Percentiles rank a stretch among this genome's conserved stretches.
phyloP scores from a whole-genome alignment of 2,329 filamentous ascomycete genomes.

The Stromatinia cepivora region DNA sequence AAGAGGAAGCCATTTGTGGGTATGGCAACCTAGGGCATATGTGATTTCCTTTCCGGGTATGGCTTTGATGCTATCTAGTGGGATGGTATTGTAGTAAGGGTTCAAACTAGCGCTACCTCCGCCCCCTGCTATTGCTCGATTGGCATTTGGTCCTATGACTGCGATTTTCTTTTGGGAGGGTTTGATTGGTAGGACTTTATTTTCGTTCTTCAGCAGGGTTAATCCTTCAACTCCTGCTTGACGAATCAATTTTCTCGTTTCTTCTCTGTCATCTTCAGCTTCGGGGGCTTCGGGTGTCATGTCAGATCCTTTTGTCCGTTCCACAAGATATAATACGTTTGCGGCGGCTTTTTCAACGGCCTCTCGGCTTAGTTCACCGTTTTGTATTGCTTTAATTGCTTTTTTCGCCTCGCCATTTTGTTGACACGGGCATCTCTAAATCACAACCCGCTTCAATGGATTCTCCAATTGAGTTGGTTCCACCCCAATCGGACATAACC shows the following conservation, averaged over 20 bases:
- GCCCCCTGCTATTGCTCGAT: conserved; percentile 65
- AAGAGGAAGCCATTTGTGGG: conserved; percentile 64
- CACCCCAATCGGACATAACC: conserved; percentile 61
- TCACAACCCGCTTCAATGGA: conserved; percentile 57
- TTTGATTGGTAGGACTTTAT: conserved; percentile 58
- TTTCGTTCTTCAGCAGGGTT: conserved; percentile 64
- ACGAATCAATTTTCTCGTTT: conserved; percentile 61
- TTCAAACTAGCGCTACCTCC: conserved; percentile 68
- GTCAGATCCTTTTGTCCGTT: conserved; percentile 61
- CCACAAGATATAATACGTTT: conserved; percentile 59
- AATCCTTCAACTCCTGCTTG: conserved; percentile 62
- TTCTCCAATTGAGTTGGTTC: conserved; percentile 56
- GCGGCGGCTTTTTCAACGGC: conserved; percentile 60
- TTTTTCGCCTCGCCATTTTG: conserved; percentile 60
- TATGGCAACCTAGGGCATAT: conserved; percentile 63
- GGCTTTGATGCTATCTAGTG: conserved; percentile 61
- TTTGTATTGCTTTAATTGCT: conserved; percentile 53
- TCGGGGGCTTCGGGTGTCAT: conserved; percentile 58
- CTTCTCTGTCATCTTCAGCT: conserved; percentile 55
- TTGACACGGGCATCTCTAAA: conserved; percentile 58
- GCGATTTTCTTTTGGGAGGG: conserved; percentile 58
- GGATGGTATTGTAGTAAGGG: conserved; percentile 66
- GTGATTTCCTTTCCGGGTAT: conserved; percentile 55
- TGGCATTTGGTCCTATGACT: conserved; percentile 67
- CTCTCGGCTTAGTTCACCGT: conserved; percentile 49